Evolutionary conservation across 1,284 basidiomycete species (phyloP).

Genomic region (Marasmius oreades): DNA sequence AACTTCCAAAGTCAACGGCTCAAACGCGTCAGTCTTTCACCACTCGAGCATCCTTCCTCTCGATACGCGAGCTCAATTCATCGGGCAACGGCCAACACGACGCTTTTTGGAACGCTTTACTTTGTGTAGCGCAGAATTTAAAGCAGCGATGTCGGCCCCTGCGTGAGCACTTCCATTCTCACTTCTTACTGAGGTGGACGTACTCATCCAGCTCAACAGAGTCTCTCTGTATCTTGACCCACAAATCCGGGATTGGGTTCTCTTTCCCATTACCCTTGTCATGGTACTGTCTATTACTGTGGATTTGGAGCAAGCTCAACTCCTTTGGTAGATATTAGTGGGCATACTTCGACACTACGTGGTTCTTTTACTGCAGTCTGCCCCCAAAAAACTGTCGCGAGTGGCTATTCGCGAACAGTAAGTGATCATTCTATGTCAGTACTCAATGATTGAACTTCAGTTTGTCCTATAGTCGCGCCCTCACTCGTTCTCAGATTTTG

Average conservation of each 20-base stretch:
- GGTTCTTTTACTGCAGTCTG: slow-evolving; percentile 79
- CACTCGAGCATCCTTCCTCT: too few relatives aligned
- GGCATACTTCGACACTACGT: slow-evolving; percentile 95
- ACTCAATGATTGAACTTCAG: slow-evolving; percentile 7
- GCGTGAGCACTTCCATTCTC: slow-evolving; percentile 29
- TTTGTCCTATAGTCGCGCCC: slow-evolving; percentile 66
- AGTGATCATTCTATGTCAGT: slow-evolving; percentile 32
- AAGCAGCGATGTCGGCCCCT: slow-evolving; percentile 35
- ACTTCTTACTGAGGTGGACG: not conserved
- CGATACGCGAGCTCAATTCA: too few relatives aligned
- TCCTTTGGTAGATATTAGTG: slow-evolving; percentile 72
- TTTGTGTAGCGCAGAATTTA: not conserved
- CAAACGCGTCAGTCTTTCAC: too few relatives aligned
- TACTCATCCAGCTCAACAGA: slow-evolving; percentile 32
- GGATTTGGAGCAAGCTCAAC: slow-evolving; percentile 7
- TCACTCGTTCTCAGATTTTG: slow-evolving; percentile 80
- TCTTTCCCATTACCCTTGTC: slow-evolving; percentile 96
- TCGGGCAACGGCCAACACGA: too few relatives aligned
- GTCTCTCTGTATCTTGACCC: slow-evolving; percentile 86
- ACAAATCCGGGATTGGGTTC: slow-evolving; percentile 90
- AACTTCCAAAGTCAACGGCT: too few relatives aligned
- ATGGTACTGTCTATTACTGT: slow-evolving; percentile 60
- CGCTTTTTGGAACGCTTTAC: not conserved
- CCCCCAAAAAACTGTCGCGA: slow-evolving; percentile 79
- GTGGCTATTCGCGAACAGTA: slow-evolving; percentile 92